phyloP scores from a whole-genome alignment of 2,329 filamentous ascomycete genomes.

The Paraconiothyrium sp. region DNA sequence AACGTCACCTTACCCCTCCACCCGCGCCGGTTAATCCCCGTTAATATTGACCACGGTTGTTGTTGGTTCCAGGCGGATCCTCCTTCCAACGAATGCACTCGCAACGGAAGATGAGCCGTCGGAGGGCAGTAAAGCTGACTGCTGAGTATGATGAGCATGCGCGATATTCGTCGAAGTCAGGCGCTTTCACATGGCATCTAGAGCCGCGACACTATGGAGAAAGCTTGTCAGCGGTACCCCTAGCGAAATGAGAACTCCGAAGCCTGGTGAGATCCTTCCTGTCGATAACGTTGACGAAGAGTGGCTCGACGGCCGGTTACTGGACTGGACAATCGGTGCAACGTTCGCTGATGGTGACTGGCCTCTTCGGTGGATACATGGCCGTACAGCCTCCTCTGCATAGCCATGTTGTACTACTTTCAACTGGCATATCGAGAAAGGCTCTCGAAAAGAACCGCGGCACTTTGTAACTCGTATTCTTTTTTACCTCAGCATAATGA shows the following conservation, averaged over 20 bases:
- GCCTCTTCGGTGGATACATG: not conserved
- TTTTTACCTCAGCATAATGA: not conserved
- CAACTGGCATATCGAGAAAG: not conserved
- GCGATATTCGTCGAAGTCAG: not conserved
- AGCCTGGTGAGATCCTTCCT: not conserved
- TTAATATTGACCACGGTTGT: not conserved
- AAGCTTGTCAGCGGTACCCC: not conserved
- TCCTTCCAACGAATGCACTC: conserved; percentile 1
- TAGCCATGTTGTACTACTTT: not conserved
- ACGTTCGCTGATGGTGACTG: not conserved
- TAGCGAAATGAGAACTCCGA: not conserved
- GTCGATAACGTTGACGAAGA: not conserved
- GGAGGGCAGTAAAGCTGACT: not conserved
- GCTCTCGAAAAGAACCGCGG: not conserved
- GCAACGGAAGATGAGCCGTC: not conserved
- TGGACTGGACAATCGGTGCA: not conserved
- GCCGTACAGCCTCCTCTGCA: not conserved
- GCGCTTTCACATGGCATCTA: not conserved
- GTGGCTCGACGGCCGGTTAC: not conserved
- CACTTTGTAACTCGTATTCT: not conserved
- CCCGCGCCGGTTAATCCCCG: conserved; percentile 3
- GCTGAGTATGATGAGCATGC: not conserved
- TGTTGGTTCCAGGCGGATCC: not conserved
- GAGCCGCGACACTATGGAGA: not conserved
- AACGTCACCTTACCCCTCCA: conserved; percentile 10